Evolutionary conservation across 352 stramenopile genomes (phyloP).

Genomic region (Hyphochytrium catenoides): DNA sequence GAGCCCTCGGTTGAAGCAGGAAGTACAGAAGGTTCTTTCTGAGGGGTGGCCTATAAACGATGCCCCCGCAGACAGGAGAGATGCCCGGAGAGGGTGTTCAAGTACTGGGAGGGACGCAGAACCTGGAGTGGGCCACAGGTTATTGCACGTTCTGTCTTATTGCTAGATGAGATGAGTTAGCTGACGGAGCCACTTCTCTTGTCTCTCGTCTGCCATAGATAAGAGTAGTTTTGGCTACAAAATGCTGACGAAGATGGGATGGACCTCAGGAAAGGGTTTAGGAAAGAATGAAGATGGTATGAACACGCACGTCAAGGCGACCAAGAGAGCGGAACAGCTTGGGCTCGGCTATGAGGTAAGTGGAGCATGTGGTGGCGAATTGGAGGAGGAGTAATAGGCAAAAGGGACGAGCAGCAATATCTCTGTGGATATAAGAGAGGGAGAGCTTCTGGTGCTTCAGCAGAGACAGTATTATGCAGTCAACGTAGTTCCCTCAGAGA

Average conservation of each 20-base stretch:
- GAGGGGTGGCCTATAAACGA: too few species aligned
- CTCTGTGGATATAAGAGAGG: too few species aligned
- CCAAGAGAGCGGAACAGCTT: slow-evolving; percentile 57
- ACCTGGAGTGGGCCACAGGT: too few species aligned
- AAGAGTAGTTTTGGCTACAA: slow-evolving; percentile 84
- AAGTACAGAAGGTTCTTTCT: too few species aligned
- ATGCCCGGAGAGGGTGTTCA: too few species aligned
- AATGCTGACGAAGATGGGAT: slow-evolving; percentile 90
- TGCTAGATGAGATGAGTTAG: too few species aligned
- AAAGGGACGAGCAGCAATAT: slow-evolving; percentile 55
- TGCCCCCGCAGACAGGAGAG: too few species aligned
- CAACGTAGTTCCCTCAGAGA: not conserved
- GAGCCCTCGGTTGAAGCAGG: too few species aligned
- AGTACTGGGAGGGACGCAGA: too few species aligned
- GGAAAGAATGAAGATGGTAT: slow-evolving; percentile 74
- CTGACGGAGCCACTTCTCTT: too few species aligned
- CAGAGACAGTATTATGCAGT: slow-evolving; percentile 15
- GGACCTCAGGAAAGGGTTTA: slow-evolving; percentile 71
- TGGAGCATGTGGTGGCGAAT: slow-evolving; percentile 7
- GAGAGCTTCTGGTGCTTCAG: slow-evolving; percentile 16
- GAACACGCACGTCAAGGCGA: slow-evolving; percentile 56
- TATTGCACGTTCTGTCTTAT: too few species aligned
- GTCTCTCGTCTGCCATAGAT: too few species aligned
- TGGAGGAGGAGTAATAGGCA: slow-evolving; percentile 22
- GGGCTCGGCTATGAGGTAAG: slow-evolving; percentile 69